Evolutionary conservation across 768 basidiomycete species (phyloP).

Genomic region (Paxillus rubicundulus): DNA sequence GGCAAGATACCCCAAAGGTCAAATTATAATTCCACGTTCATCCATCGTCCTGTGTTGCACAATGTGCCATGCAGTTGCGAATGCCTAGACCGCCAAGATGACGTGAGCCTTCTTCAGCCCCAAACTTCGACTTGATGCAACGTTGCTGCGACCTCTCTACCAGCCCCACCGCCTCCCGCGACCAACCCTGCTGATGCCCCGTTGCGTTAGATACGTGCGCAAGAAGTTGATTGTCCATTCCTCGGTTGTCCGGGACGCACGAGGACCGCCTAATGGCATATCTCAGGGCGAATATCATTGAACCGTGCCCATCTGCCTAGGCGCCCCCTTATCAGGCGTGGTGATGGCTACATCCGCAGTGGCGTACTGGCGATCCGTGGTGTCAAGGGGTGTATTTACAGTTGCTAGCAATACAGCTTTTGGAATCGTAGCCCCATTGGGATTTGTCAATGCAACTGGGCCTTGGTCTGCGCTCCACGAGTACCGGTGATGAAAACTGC

Average conservation of each 20-base stretch:
- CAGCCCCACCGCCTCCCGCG: not conserved
- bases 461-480: conserved; percentile 30
- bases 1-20: not conserved
- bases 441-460: conserved; percentile 22
- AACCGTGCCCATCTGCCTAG: conserved; percentile 10
- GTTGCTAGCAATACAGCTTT: conserved; percentile 11
- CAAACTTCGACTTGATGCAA: not conserved
- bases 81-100: not conserved
- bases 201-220: not conserved
- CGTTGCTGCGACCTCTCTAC: not conserved
- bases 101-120: not conserved
- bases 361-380: not conserved
- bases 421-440: conserved; percentile 12
- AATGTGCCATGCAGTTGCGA: not conserved
- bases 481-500: conserved; percentile 28
- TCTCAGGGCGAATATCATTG: conserved; percentile 10
- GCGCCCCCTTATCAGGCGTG: not conserved
- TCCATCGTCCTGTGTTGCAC: not conserved
- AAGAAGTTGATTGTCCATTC: not conserved
- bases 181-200: not conserved
- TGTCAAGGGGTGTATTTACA: conserved; percentile 8
- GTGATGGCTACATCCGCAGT: not conserved
- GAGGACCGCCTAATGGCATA: not conserved
- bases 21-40: not conserved
- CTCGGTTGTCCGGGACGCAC: not conserved